Evolutionary conservation across 116 monocot species (phyloP), one percentile per base, ranked within the genome.

Genomic region (Dioscorea cayenensis): DNA sequence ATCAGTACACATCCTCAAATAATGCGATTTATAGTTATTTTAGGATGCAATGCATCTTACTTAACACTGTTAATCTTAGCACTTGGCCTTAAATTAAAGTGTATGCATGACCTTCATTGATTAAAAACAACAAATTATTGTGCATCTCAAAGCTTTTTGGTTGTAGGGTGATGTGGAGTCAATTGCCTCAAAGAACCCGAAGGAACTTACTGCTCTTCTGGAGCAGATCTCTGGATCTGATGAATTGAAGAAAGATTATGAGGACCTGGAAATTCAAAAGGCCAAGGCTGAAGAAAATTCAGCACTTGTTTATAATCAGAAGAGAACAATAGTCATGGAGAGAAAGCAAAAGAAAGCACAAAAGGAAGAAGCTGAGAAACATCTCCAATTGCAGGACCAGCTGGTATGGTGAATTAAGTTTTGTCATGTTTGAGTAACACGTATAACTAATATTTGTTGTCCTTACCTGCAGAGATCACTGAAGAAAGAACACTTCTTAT

Each of bases 201-300:
- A 94, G 83, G 94, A 99, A 64, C 82, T 96, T 27, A 88, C 92
- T 35, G 84, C 77, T 23, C 85, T 96, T 66, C 74, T 92, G 28
- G 96, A 92, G 86, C 96, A 96, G 66, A 96, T 96, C n/a, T 96
- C 92, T 67, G 96, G 88, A 59, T 96, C 96, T 28, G 96, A 96
- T 35, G 96, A 90, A 49, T 84, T 96, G 23, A 96, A 92, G 68
- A 92, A 80, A 75, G 90, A 92, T 3, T 96, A 96, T 29, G 96
- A 96, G 50, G 90, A 92, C 19, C 72, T 92, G 52, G 92, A 92
- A 69, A 88, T 92, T 58, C 48, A 84, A 67, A 90, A 90, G 70
- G 84, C 83, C 0, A 76, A 68, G 49, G 97, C 97, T 27, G 89
- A 90, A 76, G 86, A 90, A 74, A 86, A 99, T 71, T 85, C 94